Base-by-base conservation (phyloP, 192 early-diverging fungal species). In the Coemansia sp. region DNA sequence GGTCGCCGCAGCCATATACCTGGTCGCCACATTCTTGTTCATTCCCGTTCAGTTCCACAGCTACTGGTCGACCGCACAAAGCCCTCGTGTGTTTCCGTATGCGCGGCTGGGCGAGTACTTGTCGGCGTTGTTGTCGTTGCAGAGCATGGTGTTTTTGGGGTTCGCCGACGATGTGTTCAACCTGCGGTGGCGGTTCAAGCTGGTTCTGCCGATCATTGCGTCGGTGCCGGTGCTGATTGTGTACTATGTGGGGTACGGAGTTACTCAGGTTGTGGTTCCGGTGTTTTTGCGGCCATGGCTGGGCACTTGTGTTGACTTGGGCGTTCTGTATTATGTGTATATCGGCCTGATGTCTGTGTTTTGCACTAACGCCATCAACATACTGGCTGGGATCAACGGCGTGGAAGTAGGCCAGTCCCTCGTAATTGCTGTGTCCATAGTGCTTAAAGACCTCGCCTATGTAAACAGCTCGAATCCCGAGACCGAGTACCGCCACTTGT, bases 81-180 rank as follows among this genome's bases (percentile, higher is more conserved):
- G 15, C 53, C 52, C 68, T 21, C 53, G 56, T 31, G 51, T 61
- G 58, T 73, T 80, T 57, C 63, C 71, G 40, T 66, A 56, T 40
- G 60, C 55, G 20, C 76, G 93, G 85, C 83, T 99, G 25, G 93
- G 90, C n/a, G 92, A 96, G 78, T 89, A 92, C 31, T 71, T 99
- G 26, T 92, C 94, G 5, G 94, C 92, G 5, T 67, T 99, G 2
- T 73, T 99, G 12, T 88, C 94, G 23, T 82, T 99, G 49, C 92
- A 96, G 64, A 91, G 90, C 55, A 99, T 99, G 97, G 88, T 95
- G 12, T 90, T 99, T 44, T 82, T 99, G 47, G 97, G 97, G 8
- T 98, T 99, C 70, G 95, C 94, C 18, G 97, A 99, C 74, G 97
- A 99, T 70, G 91, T 99, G 12, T 85, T 99, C 61, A 90, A 97